Evolutionary conservation across 2,329 filamentous ascomycete species (phyloP), one percentile per base, ranked within the genome.

Genomic region (Parafenestella ontariensis): DNA sequence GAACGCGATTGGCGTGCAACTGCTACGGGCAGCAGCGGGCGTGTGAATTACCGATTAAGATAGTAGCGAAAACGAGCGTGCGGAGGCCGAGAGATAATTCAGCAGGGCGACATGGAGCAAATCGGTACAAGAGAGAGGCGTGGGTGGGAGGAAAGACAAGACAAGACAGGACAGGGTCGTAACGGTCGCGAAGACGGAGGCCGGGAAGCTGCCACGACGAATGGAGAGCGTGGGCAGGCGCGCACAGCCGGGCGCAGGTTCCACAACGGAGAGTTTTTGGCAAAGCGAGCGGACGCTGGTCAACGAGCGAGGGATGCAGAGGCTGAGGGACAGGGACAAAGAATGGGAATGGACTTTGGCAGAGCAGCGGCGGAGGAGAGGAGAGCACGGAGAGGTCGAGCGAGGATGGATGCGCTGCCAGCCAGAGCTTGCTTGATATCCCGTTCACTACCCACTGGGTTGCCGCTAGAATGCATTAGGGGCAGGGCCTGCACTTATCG

Each of bases 11-110:
- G 56, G 49, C 37, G 62, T 49, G 52, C 58, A 52, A 41, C 49
- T n/a, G 43, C 52, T 49, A 42, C 53, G 48, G 51, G 56, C 54
- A 48, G 52, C 56, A 47, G 47, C 50, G 57, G 64, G 55, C 55
- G n/a, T n/a, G n/a, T n/a, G 57, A 65, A 74, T 74, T 76, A 74
- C 56, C 59, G 71, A 74, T 75, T 76, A 76, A 72, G 72, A 73
- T 73, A 64, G 58, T 56, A 59, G 61, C 46, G 63, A 61, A 71
- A 75, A 73, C 68, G 73, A 76, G 72, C 70, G 73, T 74, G 68
- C 63, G 59, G 64, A 50, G 61, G 64, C 55, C 61, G 60, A 54
- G 56, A 59, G 58, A 61, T 50, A 58, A 52, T 64, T 73, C 64
- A 74, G 60, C 54, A 53, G 62, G 61, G 64, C 64, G 69, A 67